phyloP scores from a whole-genome alignment of 208 protist species.

The Wallacemonas collosoma region DNA sequence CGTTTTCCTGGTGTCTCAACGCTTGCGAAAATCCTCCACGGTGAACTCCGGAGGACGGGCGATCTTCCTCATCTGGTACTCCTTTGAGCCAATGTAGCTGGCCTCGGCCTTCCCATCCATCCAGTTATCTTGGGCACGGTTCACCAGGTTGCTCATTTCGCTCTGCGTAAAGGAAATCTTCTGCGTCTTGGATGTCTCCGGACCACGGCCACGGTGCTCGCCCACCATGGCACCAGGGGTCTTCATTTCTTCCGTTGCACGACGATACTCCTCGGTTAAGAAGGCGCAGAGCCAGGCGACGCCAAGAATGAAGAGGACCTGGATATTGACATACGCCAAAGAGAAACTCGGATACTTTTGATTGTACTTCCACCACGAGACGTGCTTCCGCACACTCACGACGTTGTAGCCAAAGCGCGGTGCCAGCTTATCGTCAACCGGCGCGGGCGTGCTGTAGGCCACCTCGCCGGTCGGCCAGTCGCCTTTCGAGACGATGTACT shows the following conservation, averaged over 20 bases:
- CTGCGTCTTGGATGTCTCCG: conserved; percentile 53
- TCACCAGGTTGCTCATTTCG: conserved; percentile 71
- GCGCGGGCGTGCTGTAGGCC: conserved; percentile 75
- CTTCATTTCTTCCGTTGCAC: conserved; percentile 65
- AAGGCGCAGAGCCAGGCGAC: conserved; percentile 79
- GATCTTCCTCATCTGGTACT: conserved; percentile 87
- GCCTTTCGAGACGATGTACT: conserved; percentile 85
- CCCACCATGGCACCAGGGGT: conserved; percentile 86
- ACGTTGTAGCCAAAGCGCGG: conserved; percentile 89
- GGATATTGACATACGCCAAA: conserved; percentile 83
- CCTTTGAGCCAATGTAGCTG: conserved; percentile 85
- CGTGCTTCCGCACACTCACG: conserved; percentile 84
- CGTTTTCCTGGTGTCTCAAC: conserved; percentile 25
- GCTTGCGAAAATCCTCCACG: conserved; percentile 78
- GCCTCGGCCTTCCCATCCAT: conserved; percentile 74
- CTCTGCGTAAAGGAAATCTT: conserved; percentile 66
- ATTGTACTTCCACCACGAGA: conserved; percentile 91
- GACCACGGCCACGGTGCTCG: conserved; percentile 77
- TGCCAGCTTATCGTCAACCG: conserved; percentile 66
- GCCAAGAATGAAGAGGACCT: conserved; percentile 75
- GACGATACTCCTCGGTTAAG: conserved; percentile 72
- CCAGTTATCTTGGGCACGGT: conserved; percentile 84
- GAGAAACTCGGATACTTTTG: conserved; percentile 82
- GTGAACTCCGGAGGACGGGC: conserved; percentile 84
- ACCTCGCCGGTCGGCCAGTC: conserved; percentile 87